Evolutionary conservation across 2,329 filamentous ascomycete species (phyloP).

Genomic region (Dryadomyces quercivorus): DNA sequence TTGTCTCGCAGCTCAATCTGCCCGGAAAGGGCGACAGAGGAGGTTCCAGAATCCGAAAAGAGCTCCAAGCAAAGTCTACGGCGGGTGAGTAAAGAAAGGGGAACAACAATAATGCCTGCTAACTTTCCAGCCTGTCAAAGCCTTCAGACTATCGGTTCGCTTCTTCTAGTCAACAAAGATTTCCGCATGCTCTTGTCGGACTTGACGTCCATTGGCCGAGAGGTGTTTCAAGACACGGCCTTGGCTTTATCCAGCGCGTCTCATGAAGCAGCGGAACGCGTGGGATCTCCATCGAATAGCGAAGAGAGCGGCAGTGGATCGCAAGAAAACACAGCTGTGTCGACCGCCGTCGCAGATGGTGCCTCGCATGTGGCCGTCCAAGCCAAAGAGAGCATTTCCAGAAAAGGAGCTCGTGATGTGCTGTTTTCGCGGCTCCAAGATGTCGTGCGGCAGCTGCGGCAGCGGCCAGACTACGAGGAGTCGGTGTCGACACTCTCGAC

Average conservation of each 20-base stretch:
- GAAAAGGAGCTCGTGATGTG: conserved; percentile 45
- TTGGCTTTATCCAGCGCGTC: conserved; percentile 67
- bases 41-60: neutral
- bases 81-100: neutral
- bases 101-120: neutral
- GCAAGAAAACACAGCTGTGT: conserved; percentile 20
- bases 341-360: conserved; percentile 37
- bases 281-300: conserved; percentile 24
- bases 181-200: conserved; percentile 81
- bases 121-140: conserved; percentile 61
- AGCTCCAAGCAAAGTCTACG: too few species aligned
- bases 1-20: conserved; percentile 54
- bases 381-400: conserved; percentile 55
- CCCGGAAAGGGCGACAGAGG: neutral
- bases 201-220: conserved; percentile 62
- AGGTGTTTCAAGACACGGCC: conserved; percentile 80
- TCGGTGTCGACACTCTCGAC: conserved; percentile 70
- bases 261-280: conserved; percentile 56
- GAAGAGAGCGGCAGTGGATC: conserved; percentile 22
- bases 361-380: conserved; percentile 40
- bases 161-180: conserved; percentile 83
- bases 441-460: conserved; percentile 59
- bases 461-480: conserved; percentile 70
- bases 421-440: conserved; percentile 66
- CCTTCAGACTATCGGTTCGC: conserved; percentile 65